phyloP scores from a whole-genome alignment of 305 asterid genomes.

The Lippia alba region DNA sequence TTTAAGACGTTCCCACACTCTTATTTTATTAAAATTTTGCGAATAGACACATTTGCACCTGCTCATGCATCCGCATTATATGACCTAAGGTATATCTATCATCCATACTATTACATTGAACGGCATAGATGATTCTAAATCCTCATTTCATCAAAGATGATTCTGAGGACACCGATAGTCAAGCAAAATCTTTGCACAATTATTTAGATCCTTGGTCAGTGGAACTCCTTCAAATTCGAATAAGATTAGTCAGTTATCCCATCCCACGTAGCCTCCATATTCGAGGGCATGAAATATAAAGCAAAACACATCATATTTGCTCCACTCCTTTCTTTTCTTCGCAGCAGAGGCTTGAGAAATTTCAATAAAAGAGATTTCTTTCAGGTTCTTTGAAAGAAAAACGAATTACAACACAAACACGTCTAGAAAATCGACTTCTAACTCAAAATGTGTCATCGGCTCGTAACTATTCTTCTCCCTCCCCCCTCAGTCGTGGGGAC shows the following conservation, averaged over 20 bases:
- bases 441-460: background rate
- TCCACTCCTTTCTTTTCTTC: background rate
- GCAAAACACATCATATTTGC: background rate
- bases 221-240: background rate
- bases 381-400: conserved; percentile 1
- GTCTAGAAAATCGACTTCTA: conserved; percentile 9
- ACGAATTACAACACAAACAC: conserved; percentile 21
- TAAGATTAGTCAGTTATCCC: background rate
- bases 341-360: background rate
- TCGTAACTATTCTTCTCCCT: background rate
- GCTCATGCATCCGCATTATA: no score
- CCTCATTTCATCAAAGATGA: no score
- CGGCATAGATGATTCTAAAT: no score
- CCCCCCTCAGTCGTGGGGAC: background rate
- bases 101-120: no score
- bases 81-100: no score
- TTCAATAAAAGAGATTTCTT: background rate
- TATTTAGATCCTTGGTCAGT: background rate
- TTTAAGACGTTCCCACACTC: no score
- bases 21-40: no score
- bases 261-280: background rate
- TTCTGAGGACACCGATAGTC: no score
- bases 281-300: background rate
- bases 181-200: background rate
- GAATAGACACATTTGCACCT: no score